phyloP scores from a whole-genome alignment of 176 grass and related monocot genomes.

The Avena atlantica region DNA sequence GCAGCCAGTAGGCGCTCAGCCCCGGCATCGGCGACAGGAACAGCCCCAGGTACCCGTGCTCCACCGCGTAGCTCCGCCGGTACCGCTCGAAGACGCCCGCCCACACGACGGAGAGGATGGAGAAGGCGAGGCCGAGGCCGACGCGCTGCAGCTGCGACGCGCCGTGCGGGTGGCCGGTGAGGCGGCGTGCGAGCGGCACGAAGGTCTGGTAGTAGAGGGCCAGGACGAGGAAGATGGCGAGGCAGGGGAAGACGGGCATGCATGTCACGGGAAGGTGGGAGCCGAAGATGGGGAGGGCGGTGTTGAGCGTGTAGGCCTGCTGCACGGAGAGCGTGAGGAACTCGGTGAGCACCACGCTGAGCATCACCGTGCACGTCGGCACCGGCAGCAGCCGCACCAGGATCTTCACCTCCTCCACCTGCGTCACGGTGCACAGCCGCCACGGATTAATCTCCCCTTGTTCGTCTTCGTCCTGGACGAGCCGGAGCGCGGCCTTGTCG shows the following conservation, averaged over 20 bases:
- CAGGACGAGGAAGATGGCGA: conserved; percentile 86
- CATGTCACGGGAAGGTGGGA: conserved; percentile 80
- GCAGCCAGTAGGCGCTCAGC: conserved; percentile 89
- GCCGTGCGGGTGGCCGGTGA: conserved; percentile 88
- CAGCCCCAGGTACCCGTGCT: conserved; percentile 60
- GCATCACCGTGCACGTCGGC: conserved; percentile 82
- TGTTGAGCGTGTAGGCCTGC: conserved; percentile 97
- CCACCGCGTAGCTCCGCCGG: conserved; percentile 69
- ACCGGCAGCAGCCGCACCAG: conserved; percentile 80
- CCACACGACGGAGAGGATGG: conserved; percentile 81
- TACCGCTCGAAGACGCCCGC: conserved; percentile 85
- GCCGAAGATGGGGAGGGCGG: conserved; percentile 31
- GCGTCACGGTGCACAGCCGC: conserved; percentile 84
- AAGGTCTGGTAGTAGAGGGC: conserved; percentile 85
- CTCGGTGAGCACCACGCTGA: conserved; percentile 83
- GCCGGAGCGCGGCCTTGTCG: conserved; percentile 78
- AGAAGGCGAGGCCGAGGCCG: conserved; percentile 74
- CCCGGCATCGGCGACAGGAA: conserved; percentile 83
- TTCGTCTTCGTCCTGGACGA: conserved; percentile 31
- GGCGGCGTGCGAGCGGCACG: conserved; percentile 63
- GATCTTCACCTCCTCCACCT: conserved; percentile 97
- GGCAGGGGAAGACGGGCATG: conserved; percentile 96
- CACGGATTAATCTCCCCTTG: conserved; percentile 44
- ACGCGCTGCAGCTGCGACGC: conserved; percentile 91
- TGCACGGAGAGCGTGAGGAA: conserved; percentile 92